Evolutionary conservation across 2,329 filamentous ascomycete genomes (phyloP), one percentile per base, ranked within the genome.

Genomic region (Trichothecium roseum): DNA sequence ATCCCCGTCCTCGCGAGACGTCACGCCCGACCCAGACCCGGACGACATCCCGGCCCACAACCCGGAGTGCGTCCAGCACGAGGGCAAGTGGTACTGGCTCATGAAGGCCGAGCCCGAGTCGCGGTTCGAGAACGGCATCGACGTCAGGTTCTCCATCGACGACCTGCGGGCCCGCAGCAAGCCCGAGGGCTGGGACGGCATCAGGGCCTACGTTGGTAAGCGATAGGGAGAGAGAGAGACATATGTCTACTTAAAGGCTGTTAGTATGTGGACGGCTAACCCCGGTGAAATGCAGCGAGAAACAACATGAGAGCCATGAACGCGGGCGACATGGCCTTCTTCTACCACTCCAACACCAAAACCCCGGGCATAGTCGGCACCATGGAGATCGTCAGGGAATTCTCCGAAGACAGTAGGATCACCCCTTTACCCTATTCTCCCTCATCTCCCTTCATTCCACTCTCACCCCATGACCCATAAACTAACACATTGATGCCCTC

Each of bases 301-400:
- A 96, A 95, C 51, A 86, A 95, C 54, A 79, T 98, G 62, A 76
- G 84, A 20, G 74, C 78, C 8, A 98, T 98, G 91, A 87, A 84
- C 48, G 78, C 79, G 37, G 88, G 88, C 34, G 91, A 98, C 52
- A 68, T 88, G 22, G 88, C 87, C 18, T 96, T 98, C 63, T 96
- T 98, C 63, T 96, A 96, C 54, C 89, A 95, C 59, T 94, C 84
- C 32, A 94, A 91, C 50, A 91, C 84, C 60, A 94, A 93, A 54
- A 74, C 81, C 17, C 87, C 88, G 0, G 89, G 84, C 3, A 86
- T 96, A 32, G 86, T 81, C 2, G 88, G 88, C 2, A 74, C 81
- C 14, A 88, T 94, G 82, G 83, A 91, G 50, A 83, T 98, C 42
- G 87, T 93, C 13, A 70, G 75, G 44, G 88, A 94, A 53, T 82